These are phyloP conservation scores for Alternaria triticimaculans DNA, from an alignment of 2,329 filamentous ascomycete genomes.

Conservation along the genomic window DNA sequence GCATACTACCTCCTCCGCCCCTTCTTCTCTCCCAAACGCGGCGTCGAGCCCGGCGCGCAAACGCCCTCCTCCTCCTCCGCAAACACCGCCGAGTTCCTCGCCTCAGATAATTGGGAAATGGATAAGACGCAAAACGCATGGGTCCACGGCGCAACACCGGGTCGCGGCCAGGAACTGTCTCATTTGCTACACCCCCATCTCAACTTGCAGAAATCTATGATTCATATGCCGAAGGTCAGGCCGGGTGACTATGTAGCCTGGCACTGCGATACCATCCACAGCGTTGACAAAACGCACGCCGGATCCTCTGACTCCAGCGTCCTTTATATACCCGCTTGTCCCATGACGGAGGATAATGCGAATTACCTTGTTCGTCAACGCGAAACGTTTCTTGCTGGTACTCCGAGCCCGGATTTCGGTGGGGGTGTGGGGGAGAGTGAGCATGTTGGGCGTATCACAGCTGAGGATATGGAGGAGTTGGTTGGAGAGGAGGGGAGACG, in stretches of 20 bases:
- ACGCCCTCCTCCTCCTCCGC: slow-evolving; percentile 41
- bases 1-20: slow-evolving; percentile 83
- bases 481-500: slow-evolving; percentile 58
- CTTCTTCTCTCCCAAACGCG: slow-evolving; percentile 71
- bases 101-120: slow-evolving; percentile 67
- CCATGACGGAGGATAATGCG: slow-evolving; percentile 77
- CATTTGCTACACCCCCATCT: slow-evolving; percentile 72
- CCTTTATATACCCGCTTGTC: slow-evolving; percentile 87
- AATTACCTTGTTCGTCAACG: slow-evolving; percentile 74
- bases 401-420: slow-evolving; percentile 57
- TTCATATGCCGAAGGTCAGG: slow-evolving; percentile 70
- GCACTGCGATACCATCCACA: slow-evolving; percentile 84
- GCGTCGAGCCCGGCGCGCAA: slow-evolving; percentile 42
- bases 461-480: slow-evolving; percentile 48
- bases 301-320: slow-evolving; percentile 80
- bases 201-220: slow-evolving; percentile 71
- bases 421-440: slow-evolving; percentile 68
- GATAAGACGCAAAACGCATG: slow-evolving; percentile 60
- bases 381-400: slow-evolving; percentile 71
- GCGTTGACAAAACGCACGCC: slow-evolving; percentile 79
- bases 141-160: slow-evolving; percentile 74
- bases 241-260: slow-evolving; percentile 79
- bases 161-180: slow-evolving; percentile 73
- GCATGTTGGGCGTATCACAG: slow-evolving; percentile 52
- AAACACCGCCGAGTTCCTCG: slow-evolving; percentile 52